Evolutionary conservation across 2,329 filamentous ascomycete species (phyloP), one percentile per base, ranked within the genome.

Genomic region (Aspergillus sergii): DNA sequence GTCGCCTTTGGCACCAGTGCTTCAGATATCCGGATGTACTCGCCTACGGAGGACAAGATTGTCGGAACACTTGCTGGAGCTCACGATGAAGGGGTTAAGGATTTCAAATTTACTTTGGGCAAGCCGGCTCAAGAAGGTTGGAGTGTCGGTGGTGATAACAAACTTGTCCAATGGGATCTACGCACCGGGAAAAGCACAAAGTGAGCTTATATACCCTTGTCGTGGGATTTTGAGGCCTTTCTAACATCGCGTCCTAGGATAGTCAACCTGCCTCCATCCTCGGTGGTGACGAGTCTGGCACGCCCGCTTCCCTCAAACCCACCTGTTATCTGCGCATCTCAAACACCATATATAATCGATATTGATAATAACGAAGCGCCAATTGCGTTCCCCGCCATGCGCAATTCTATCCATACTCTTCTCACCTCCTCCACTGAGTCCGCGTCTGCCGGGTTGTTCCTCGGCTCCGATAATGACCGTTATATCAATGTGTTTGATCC

Each of bases 121-220:
- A 72, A 72, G 9, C 73, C 77, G 26, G 72, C 68, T 59, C 70
- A 75, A 26, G 80, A 82, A 66, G 83, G 77, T n/a, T 85, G 83
- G 83, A 85, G 83, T 77, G 80, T 84, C 62, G 83, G 83, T 56
- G 81, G 80, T 57, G 83, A 85, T 72, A 81, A 81, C 64, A 84
- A 81, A 68, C 76, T 85, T 55, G 78, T 84, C 26, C 82, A 84
- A 67, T 85, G 83, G 83, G 81, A 85, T 73, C 69, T 85, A 60
- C 75, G 71, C 66, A 80, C 76, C 26, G 77, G 79, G 60, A 73
- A 78, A 65, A 76, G 73, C 57, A 74, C 79, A 61, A 78, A 79
- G 83, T 84, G 76, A 65, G 70, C 36, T 19, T 19, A 19, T 53
- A 55, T 23, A 50, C 56, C 28, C 54, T 68, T 58, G 16, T 16